A percentile compares a stretch with the other conserved stretches of the same genome.
Conservation (phyloP, 805 yeast species). For the Maudiozyma turicensis region DNA sequence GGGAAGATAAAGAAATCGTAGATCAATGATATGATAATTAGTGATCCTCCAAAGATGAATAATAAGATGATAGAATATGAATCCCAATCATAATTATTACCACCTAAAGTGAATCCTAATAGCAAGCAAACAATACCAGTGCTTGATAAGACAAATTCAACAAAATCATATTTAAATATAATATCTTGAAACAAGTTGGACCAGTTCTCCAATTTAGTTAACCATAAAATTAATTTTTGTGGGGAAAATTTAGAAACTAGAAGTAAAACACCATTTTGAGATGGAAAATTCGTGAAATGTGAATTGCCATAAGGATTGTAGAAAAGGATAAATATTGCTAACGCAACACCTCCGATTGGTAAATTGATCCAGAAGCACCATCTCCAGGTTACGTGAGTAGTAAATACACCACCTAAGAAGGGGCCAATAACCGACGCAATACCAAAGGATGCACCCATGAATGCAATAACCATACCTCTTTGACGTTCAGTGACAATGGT, state of each 20-base stretch:
- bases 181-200: background rate
- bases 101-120: conserved; percentile 36
- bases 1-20: conserved; percentile 32
- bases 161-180: conserved; percentile 15
- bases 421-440: conserved; percentile 53
- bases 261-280: background rate
- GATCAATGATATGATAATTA: conserved; percentile 35
- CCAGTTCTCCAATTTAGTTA: background rate
- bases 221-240: background rate
- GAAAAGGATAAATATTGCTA: conserved; percentile 9
- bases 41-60: conserved; percentile 35
- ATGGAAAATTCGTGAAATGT: background rate
- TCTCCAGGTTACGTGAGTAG: conserved; percentile 55
- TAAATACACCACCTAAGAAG: conserved; percentile 55
- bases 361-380: conserved; percentile 69
- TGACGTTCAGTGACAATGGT: conserved; percentile 18
- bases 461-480: conserved; percentile 18
- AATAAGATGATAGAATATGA: conserved; percentile 34
- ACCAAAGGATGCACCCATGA: conserved; percentile 31
- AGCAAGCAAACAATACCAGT: conserved; percentile 17
- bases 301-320: conserved; percentile 11
- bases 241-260: background rate
- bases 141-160: conserved; percentile 15
- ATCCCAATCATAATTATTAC: conserved; percentile 47
- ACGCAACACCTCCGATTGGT: conserved; percentile 47